These are phyloP conservation scores for Diutina siamensis DNA, from an alignment of 1,139 yeast genomes.

Conservation along the genomic window DNA sequence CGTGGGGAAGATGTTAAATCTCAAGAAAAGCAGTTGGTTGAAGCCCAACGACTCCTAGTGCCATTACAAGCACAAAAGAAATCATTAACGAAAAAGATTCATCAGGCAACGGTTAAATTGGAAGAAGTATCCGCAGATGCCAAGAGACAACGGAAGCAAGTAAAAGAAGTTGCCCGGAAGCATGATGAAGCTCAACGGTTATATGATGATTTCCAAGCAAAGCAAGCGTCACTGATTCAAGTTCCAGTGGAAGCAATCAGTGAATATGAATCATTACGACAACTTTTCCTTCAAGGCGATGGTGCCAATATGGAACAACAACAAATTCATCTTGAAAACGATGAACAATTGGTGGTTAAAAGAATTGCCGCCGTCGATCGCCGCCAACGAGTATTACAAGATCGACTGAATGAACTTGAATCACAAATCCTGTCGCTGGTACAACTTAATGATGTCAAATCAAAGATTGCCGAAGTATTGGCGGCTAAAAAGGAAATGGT, in stretches of 20 bases:
- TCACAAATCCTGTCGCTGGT: neutral
- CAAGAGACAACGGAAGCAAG: neutral
- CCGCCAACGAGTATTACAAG: constrained; percentile 15
- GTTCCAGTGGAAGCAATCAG: constrained; percentile 41
- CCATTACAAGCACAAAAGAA: neutral
- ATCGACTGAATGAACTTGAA: neutral
- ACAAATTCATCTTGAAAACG: constrained; percentile 30
- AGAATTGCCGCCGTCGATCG: constrained; percentile 29
- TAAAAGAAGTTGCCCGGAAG: constrained; percentile 27
- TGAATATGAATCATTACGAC: constrained; percentile 53
- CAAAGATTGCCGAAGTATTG: neutral
- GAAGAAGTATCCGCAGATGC: neutral
- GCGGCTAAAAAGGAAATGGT: constrained; percentile 21
- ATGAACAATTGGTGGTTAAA: constrained; percentile 29
- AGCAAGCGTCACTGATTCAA: constrained; percentile 17
- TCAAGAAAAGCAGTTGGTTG: constrained; percentile 12
- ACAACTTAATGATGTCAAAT: neutral
- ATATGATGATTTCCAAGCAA: constrained; percentile 32
- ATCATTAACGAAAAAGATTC: neutral
- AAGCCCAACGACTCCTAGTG: neutral
- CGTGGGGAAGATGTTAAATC: constrained; percentile 27
- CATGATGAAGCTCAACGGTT: constrained; percentile 33
- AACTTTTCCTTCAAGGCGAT: constrained; percentile 41
- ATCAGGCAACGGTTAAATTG: neutral
- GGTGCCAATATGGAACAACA: constrained; percentile 51